Conservation (phyloP, 495 filamentous ascomycete genomes). For the Cairneyella variabilis region DNA sequence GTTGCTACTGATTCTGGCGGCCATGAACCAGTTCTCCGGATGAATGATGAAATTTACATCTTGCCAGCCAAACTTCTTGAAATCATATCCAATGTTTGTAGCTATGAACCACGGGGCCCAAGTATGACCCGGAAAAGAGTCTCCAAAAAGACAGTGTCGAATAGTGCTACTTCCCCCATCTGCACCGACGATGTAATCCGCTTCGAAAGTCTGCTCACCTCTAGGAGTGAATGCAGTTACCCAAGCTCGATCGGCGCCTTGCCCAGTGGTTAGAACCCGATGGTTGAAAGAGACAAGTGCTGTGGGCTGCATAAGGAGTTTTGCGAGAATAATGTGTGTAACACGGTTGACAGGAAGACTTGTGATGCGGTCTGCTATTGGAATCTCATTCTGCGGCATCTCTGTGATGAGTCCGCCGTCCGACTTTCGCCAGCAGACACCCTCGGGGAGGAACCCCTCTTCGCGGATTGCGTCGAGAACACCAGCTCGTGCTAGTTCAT, state of each 20-base stretch:
- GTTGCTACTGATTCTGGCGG: conserved; percentile 49
- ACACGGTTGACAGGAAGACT: neutral
- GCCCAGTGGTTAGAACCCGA: neutral
- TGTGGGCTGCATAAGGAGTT: neutral
- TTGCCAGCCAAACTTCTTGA: conserved; percentile 45
- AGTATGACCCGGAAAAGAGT: neutral
- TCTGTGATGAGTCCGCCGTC: conserved; percentile 40
- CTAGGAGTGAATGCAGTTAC: neutral
- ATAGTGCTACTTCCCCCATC: neutral
- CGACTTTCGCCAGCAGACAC: conserved; percentile 46
- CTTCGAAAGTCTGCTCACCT: neutral
- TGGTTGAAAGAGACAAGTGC: neutral
- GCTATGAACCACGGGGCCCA: neutral
- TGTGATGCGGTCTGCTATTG: conserved; percentile 26
- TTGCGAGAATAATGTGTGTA: neutral
- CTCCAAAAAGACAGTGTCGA: neutral
- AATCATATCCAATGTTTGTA: conserved; percentile 34
- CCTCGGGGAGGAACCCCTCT: conserved; percentile 43
- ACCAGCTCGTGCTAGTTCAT: conserved; percentile 50
- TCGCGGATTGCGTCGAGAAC: conserved; percentile 49
- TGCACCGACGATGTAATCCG: conserved; percentile 24
- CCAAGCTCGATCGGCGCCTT: neutral
- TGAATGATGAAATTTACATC: conserved; percentile 58
- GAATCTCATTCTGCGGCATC: neutral
- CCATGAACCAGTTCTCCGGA: conserved; percentile 58